phyloP scores from a whole-genome alignment of 139 green algal genomes.

The Pleodorina starrii region DNA sequence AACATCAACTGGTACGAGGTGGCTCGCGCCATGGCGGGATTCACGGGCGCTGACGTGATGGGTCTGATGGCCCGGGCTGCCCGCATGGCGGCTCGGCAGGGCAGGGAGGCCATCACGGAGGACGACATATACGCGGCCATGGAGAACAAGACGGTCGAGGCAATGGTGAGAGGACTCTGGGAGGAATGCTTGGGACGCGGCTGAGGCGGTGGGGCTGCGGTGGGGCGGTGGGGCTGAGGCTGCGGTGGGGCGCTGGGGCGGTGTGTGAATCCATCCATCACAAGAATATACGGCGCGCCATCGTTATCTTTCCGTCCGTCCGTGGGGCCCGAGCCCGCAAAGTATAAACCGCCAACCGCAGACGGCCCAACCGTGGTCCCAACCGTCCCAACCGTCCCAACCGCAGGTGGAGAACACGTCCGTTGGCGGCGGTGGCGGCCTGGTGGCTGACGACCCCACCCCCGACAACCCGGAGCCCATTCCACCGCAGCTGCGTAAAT shows the following conservation, averaged over 20 bases:
- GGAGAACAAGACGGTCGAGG: slow-evolving; percentile 88
- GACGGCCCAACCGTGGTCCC: too few species aligned
- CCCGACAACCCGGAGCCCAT: slow-evolving; percentile 53
- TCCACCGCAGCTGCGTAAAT: slow-evolving; percentile 60
- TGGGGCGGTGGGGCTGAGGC: too few species aligned
- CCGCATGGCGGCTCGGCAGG: slow-evolving; percentile 82
- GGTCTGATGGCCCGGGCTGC: slow-evolving; percentile 91
- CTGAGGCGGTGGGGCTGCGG: too few species aligned
- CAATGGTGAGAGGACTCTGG: slow-evolving; percentile 44
- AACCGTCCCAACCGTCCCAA: too few species aligned
- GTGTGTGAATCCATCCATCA: too few species aligned
- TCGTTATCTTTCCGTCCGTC: too few species aligned
- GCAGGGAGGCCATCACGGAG: slow-evolving; percentile 78
- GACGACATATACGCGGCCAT: slow-evolving; percentile 91
- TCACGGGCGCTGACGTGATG: slow-evolving; percentile 94
- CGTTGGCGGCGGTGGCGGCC: slow-evolving; percentile 7
- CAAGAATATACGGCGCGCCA: too few species aligned
- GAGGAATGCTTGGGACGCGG: too few species aligned
- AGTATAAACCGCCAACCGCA: too few species aligned
- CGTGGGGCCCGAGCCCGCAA: too few species aligned
- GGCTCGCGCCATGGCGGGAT: slow-evolving; percentile 88
- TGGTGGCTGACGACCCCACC: slow-evolving; percentile 1
- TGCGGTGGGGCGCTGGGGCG: too few species aligned
- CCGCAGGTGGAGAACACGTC: slow-evolving; percentile 19
- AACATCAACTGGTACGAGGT: slow-evolving; percentile 87